Base-by-base conservation (phyloP, 192 early-diverging fungal genomes). In the Backusella liffmaniae region DNA sequence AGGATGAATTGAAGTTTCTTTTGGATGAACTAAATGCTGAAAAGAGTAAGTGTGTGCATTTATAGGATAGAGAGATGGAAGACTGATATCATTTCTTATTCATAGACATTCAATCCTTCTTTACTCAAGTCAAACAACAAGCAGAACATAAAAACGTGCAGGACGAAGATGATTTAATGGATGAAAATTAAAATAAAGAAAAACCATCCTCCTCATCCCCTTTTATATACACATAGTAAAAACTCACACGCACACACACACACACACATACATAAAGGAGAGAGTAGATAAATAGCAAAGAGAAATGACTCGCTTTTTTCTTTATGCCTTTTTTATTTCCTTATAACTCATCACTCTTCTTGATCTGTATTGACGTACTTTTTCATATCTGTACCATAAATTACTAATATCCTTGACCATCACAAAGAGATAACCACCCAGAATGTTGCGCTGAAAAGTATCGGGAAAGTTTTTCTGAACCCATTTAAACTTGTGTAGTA, bases 321-420 rank as follows among this genome's bases (percentile, higher is more conserved):
- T 32, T 67, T n/a, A 67, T 9, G 66, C 35, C 34, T 35, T 30
- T 35, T 46, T 26, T 29, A 67, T 44, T 34, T 74, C 65, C 12
- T 62, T 39, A 34, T 36, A 74, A 30, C 66, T 74, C 65, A 42
- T 74, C 9, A 74, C 65, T 34, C 62, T 37, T 37, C 73, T 26
- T 16, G 73, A 74, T 67, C 73, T 41, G 23, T 42, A 39, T 23
- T 74, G 73, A 21, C 65, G 59, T 21, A 74, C 66, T 44, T 65
- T 36, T 42, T 86, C 79, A 59, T 90, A 91, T 72, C 85, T 87
- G 74, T 90, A 89, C 46, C 87, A 76, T 71, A 89, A 72, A 34
- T 84, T 85, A 15, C 88, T 80, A 65, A 91, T 73, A 76, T 91
- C 92, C 77, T 93, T 81, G 15, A 53, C 73, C 16, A 81, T 70